phyloP scores from a whole-genome alignment of 257 asterid species.

The Lycium barbarum region DNA sequence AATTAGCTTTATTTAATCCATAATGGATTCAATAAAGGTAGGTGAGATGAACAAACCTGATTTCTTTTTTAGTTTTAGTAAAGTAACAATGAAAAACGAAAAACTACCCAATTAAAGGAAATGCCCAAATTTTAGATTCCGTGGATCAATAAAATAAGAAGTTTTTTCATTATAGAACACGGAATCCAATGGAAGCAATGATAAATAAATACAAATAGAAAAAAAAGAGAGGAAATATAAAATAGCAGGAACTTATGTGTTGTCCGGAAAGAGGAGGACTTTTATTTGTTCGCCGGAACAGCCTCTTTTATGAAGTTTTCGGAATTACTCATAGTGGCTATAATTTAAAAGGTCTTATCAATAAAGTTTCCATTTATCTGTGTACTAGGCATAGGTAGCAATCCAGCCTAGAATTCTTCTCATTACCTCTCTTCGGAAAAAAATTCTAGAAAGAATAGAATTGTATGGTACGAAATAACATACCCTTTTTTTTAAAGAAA shows the following conservation, averaged over 20 bases:
- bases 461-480: neutral
- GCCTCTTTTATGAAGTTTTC: constrained; percentile 12
- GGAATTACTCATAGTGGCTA: constrained; percentile 17
- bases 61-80: too few species aligned
- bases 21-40: too few species aligned
- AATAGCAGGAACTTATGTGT: constrained; percentile 2
- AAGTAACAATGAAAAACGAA: too few species aligned
- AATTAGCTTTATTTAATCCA: too few species aligned
- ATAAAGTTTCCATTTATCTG: neutral
- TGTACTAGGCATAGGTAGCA: neutral
- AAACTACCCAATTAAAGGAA: too few species aligned
- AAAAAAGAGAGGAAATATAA: neutral
- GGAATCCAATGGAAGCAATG: neutral
- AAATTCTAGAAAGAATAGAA: neutral
- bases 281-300: neutral
- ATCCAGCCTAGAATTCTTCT: constrained; percentile 18
- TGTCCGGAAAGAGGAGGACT: neutral
- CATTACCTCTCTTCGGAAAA: neutral
- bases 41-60: too few species aligned
- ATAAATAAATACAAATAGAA: neutral
- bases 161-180: neutral
- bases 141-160: neutral
- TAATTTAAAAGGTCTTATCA: constrained; percentile 4
- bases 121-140: neutral
- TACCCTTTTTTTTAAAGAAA: neutral